Evolutionary conservation across 306 rosid species (phyloP).

Genomic region (Dryas alaskensis): DNA sequence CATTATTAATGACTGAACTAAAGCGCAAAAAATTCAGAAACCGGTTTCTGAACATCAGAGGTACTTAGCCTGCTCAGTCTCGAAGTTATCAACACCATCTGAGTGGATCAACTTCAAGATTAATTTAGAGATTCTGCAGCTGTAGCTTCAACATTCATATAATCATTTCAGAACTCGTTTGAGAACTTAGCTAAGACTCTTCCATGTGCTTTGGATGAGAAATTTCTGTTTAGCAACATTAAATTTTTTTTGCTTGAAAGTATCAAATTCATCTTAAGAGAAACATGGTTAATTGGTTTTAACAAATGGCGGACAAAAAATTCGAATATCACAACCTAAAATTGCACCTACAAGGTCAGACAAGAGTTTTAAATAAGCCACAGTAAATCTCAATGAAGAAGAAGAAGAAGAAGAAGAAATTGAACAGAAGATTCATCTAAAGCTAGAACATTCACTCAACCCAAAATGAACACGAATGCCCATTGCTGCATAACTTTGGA

Average conservation of each 20-base stretch:
- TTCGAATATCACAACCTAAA: slow-evolving; percentile 30
- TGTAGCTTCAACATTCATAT: slow-evolving; percentile 43
- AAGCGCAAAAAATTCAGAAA: slow-evolving; percentile 70
- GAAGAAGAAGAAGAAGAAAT: too few relatives aligned
- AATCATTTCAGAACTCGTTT: slow-evolving; percentile 39
- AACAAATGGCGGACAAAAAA: slow-evolving; percentile 17
- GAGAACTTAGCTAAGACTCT: slow-evolving; percentile 38
- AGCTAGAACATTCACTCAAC: not conserved
- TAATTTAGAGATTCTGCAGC: slow-evolving; percentile 29
- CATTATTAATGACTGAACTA: slow-evolving; percentile 71
- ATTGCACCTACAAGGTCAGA: slow-evolving; percentile 30
- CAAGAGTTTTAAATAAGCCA: too few relatives aligned
- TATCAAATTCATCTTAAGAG: slow-evolving; percentile 17
- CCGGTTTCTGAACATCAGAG: slow-evolving; percentile 55
- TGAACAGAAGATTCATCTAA: not conserved
- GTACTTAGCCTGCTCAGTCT: slow-evolving; percentile 16
- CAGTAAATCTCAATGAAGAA: too few relatives aligned
- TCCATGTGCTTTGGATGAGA: slow-evolving; percentile 27
- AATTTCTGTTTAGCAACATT: slow-evolving; percentile 35
- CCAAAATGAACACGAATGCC: not conserved
- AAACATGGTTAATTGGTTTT: slow-evolving; percentile 32
- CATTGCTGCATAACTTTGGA: not conserved
- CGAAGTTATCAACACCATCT: slow-evolving; percentile 4
- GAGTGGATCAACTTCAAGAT: slow-evolving; percentile 35
- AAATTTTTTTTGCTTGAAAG: slow-evolving; percentile 28